Percentiles rank a stretch among this genome's conserved stretches.
Conservation (phyloP, 768 basidiomycete species). For the Hygrophorus pudorinus region DNA sequence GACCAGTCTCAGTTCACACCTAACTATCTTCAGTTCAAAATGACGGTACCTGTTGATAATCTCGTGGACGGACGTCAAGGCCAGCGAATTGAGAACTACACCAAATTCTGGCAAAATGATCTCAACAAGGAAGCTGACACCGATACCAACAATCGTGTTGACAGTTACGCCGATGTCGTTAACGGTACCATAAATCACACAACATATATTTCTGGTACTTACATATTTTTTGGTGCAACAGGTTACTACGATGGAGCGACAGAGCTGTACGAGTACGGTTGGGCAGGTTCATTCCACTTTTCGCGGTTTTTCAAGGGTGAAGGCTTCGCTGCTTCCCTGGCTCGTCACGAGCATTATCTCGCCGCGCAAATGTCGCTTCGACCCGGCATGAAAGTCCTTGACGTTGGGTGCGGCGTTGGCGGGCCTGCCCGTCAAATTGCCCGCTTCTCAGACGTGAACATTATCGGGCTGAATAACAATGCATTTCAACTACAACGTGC, state of each 20-base stretch:
- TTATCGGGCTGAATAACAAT: constrained; percentile 92
- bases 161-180: constrained; percentile 86
- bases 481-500: constrained; percentile 91
- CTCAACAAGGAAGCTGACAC: constrained; percentile 48
- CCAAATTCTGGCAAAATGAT: constrained; percentile 78
- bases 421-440: constrained; percentile 96
- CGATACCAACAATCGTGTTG: constrained; percentile 41
- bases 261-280: constrained; percentile 90
- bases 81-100: constrained; percentile 75
- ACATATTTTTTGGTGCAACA: constrained; percentile 22
- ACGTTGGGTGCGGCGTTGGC: constrained; percentile 97
- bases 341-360: constrained; percentile 97
- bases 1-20: too few species aligned
- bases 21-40: too few species aligned
- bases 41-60: background rate
- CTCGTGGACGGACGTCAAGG: constrained; percentile 46
- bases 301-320: constrained; percentile 95
- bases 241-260: constrained; percentile 98
- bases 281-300: constrained; percentile 91
- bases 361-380: constrained; percentile 75
- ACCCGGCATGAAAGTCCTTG: constrained; percentile 91
- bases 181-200: too few species aligned
- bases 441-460: constrained; percentile 74
- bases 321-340: constrained; percentile 60
- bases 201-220: too few species aligned